Evolutionary conservation across 2,329 filamentous ascomycete species (phyloP).

Genomic region (Exophiala oligosperma): DNA sequence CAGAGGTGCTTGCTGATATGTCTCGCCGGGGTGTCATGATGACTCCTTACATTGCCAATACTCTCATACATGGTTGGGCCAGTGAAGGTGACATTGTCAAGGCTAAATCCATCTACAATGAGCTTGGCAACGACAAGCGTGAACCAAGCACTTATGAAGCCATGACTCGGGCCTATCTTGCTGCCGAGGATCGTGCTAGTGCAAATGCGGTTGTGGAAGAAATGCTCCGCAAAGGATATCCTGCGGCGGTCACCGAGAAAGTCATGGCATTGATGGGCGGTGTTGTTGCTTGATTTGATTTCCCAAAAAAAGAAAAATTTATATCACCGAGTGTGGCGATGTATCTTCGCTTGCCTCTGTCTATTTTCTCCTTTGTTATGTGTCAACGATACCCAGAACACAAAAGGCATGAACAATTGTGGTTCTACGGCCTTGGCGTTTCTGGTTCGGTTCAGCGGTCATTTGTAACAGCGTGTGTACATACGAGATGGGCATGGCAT

Average conservation of each 20-base stretch:
- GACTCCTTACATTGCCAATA: slow-evolving; percentile 98
- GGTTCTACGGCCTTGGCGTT: slow-evolving; percentile 14
- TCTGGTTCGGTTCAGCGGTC: slow-evolving; percentile 1
- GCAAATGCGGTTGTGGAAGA: slow-evolving; percentile 82
- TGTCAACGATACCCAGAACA: slow-evolving; percentile 24
- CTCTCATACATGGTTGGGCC: slow-evolving; percentile 95
- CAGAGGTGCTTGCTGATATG: slow-evolving; percentile 76
- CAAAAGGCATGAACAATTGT: slow-evolving; percentile 9
- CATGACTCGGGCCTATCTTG: slow-evolving; percentile 91
- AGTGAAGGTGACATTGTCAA: slow-evolving; percentile 76
- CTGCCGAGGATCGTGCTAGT: slow-evolving; percentile 73
- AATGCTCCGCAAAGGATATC: slow-evolving; percentile 88
- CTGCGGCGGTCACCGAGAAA: slow-evolving; percentile 87
- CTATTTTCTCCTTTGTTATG: slow-evolving; percentile 16
- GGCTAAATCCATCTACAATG: slow-evolving; percentile 75
- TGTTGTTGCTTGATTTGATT: slow-evolving; percentile 5
- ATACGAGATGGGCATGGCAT: background rate
- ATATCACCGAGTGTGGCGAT: slow-evolving; percentile 21
- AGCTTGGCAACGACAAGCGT: slow-evolving; percentile 73
- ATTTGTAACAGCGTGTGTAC: slow-evolving; percentile 7
- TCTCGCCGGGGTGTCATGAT: slow-evolving; percentile 70
- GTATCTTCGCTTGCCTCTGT: slow-evolving; percentile 21
- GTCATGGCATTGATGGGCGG: slow-evolving; percentile 80
- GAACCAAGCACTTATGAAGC: slow-evolving; percentile 98
- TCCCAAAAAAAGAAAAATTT: background rate